Evolutionary conservation across 2,329 filamentous ascomycete species (phyloP).

Genomic region (Colletotrichum godetiae): DNA sequence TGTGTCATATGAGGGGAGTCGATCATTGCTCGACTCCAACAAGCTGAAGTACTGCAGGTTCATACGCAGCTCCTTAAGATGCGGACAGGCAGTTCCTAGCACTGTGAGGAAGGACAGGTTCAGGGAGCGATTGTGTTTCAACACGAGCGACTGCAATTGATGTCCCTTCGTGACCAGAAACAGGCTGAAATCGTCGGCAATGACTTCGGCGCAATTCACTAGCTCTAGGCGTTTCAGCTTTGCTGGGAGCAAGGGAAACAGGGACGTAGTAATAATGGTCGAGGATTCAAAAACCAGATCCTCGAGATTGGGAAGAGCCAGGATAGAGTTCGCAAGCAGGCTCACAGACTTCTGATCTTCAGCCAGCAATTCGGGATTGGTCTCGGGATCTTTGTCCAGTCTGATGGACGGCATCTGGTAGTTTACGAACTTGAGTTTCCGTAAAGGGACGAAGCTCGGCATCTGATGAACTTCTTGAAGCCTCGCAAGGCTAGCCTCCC

Average conservation of each 20-base stretch:
- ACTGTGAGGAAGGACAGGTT: slow-evolving; percentile 78
- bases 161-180: slow-evolving; percentile 77
- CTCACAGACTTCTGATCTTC: slow-evolving; percentile 45
- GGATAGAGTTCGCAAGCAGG: slow-evolving; percentile 58
- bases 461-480: slow-evolving; percentile 64
- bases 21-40: slow-evolving; percentile 75
- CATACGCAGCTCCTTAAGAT: slow-evolving; percentile 77
- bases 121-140: slow-evolving; percentile 84
- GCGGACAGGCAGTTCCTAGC: slow-evolving; percentile 75
- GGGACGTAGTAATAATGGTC: slow-evolving; percentile 73
- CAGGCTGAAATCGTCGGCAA: slow-evolving; percentile 70
- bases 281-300: slow-evolving; percentile 81
- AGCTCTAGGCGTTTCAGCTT: slow-evolving; percentile 76
- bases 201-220: slow-evolving; percentile 82
- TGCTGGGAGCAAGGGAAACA: slow-evolving; percentile 76
- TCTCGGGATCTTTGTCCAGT: slow-evolving; percentile 49
- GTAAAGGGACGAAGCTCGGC: slow-evolving; percentile 66
- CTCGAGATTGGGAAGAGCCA: slow-evolving; percentile 70
- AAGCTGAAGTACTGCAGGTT: slow-evolving; percentile 83
- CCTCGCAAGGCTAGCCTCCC: slow-evolving; percentile 53
- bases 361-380: slow-evolving; percentile 54
- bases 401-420: slow-evolving; percentile 65
- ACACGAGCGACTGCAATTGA: slow-evolving; percentile 72
- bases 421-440: slow-evolving; percentile 70
- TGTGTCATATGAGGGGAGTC: slow-evolving; percentile 78